Evolutionary conservation across 352 stramenopile species (phyloP).

Genomic region (Phytophthora fragariaefolia): DNA sequence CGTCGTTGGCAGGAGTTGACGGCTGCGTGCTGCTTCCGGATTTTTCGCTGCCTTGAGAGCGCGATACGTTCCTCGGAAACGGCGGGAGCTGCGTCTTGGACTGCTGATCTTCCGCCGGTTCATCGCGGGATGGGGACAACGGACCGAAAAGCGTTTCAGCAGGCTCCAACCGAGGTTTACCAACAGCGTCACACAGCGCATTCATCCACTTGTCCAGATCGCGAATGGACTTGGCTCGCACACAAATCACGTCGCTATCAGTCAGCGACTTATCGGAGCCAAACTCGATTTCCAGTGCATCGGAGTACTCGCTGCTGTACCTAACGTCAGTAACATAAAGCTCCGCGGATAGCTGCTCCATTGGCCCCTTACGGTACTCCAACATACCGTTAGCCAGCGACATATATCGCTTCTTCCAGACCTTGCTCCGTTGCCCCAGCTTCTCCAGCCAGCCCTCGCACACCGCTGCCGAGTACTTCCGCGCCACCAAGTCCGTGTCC

Average conservation of each 20-base stretch:
- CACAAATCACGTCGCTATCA: constrained; percentile 40
- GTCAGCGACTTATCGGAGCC: constrained; percentile 47
- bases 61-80: constrained; percentile 29
- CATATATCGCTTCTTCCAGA: constrained; percentile 77
- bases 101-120: constrained; percentile 7
- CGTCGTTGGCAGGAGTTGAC: constrained; percentile 12
- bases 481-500: constrained; percentile 26
- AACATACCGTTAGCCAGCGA: constrained; percentile 61
- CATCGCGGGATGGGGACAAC: constrained; percentile 11
- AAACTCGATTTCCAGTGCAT: constrained; percentile 59
- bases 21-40: constrained; percentile 2
- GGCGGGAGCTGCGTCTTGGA: constrained; percentile 30
- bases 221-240: constrained; percentile 49
- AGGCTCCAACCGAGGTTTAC: constrained; percentile 33
- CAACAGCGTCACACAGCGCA: constrained; percentile 52
- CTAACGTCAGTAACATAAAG: constrained; percentile 58
- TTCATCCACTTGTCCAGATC: constrained; percentile 65
- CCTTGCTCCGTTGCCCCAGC: constrained; percentile 44
- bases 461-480: constrained; percentile 29
- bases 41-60: constrained; percentile 16
- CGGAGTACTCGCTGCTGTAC: constrained; percentile 41
- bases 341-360: constrained; percentile 54
- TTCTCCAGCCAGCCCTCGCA: constrained; percentile 75
- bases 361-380: constrained; percentile 64
- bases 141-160: background rate